Evolutionary conservation across 129 eudicot genomes (phyloP).

Genomic region (Glebionis coronaria): DNA sequence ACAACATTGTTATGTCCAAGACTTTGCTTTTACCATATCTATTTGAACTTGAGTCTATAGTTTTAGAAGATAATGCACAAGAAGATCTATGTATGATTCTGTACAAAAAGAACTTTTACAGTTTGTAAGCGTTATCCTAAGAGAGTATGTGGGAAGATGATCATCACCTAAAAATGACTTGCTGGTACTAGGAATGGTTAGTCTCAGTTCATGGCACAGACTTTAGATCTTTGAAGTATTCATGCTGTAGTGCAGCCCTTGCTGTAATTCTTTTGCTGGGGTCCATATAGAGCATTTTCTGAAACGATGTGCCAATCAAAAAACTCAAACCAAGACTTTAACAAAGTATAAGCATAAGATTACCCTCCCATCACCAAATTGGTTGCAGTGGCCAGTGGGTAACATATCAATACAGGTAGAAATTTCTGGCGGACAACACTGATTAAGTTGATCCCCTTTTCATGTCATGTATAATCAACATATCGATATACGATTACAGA

Average conservation of each 20-base stretch:
- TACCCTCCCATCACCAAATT: background rate
- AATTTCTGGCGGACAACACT: background rate
- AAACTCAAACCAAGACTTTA: background rate
- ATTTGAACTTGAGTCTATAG: slow-evolving; percentile 17
- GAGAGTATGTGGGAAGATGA: slow-evolving; percentile 10
- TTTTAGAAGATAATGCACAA: slow-evolving; percentile 16
- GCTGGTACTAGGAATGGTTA: slow-evolving; percentile 16
- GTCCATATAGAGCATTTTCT: slow-evolving; percentile 92
- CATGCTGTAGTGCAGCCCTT: slow-evolving; percentile 76
- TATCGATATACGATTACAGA: too few species aligned
- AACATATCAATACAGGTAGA: background rate
- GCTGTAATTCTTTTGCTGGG: slow-evolving; percentile 87
- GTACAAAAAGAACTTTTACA: slow-evolving; percentile 34
- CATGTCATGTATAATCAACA: too few species aligned
- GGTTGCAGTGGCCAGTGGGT: background rate
- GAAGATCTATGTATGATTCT: slow-evolving; percentile 32
- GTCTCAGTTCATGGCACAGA: slow-evolving; percentile 42
- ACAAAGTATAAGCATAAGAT: background rate
- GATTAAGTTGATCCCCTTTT: too few species aligned
- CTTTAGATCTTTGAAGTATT: slow-evolving; percentile 82
- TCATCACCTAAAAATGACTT: too few species aligned
- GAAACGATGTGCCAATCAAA: slow-evolving; percentile 14
- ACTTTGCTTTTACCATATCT: background rate
- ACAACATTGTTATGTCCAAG: slow-evolving; percentile 6
- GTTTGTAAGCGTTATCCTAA: slow-evolving; percentile 14